Conservation (phyloP, 1,284 basidiomycete species). For the Rhodotorula sp. region DNA sequence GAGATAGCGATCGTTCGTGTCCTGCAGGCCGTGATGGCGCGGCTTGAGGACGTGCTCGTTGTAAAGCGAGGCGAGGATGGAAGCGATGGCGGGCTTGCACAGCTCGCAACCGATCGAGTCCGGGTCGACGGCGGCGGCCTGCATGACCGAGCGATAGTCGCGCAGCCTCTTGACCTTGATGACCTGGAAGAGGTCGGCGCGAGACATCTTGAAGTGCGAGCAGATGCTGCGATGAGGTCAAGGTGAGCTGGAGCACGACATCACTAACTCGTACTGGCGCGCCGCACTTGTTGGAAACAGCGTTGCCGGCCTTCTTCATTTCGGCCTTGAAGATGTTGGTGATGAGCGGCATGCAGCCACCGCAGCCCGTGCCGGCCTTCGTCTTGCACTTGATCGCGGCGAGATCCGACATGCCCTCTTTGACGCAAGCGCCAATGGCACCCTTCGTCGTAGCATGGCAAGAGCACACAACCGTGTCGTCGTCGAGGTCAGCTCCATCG, state of each 20-base stretch:
- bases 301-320: slow-evolving; percentile 68
- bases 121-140: slow-evolving; percentile 57
- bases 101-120: slow-evolving; percentile 68
- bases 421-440: slow-evolving; percentile 60
- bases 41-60: slow-evolving; percentile 70
- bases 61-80: slow-evolving; percentile 67
- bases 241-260: neutral
- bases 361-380: slow-evolving; percentile 63
- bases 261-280: no score
- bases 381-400: slow-evolving; percentile 66
- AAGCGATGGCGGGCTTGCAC: slow-evolving; percentile 70
- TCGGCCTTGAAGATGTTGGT: slow-evolving; percentile 64
- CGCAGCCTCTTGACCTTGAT: slow-evolving; percentile 67
- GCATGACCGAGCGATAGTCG: slow-evolving; percentile 63
- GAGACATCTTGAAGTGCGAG: slow-evolving; percentile 67
- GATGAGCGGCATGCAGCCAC: slow-evolving; percentile 64
- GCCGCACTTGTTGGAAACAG: slow-evolving; percentile 58
- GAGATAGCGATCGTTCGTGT: slow-evolving; percentile 63
- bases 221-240: slow-evolving; percentile 56
- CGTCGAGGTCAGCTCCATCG: slow-evolving; percentile 67
- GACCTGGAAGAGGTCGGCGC: slow-evolving; percentile 68
- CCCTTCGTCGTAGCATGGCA: slow-evolving; percentile 65
- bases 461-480: slow-evolving; percentile 69
- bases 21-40: slow-evolving; percentile 62
- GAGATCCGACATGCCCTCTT: slow-evolving; percentile 58